Conservation (phyloP, 1,284 basidiomycete species). For the Boletus semigastroideus region DNA sequence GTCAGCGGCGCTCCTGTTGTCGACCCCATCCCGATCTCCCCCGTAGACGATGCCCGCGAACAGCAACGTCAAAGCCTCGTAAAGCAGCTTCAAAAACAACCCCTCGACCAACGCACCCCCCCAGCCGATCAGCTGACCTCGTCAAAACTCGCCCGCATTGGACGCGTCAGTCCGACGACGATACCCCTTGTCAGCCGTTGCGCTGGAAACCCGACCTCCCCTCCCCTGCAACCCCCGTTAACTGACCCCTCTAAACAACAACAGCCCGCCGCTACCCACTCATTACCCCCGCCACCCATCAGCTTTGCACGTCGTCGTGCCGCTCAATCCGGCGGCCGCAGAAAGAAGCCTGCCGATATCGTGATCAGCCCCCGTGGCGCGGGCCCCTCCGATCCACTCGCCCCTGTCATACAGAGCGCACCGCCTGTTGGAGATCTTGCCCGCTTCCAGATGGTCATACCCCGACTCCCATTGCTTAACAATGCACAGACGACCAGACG, state of each 20-base stretch:
- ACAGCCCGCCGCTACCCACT: conserved; percentile 19
- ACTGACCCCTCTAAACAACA: conserved; percentile 21
- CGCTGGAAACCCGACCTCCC: conserved; percentile 27
- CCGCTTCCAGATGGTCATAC: conserved; percentile 60
- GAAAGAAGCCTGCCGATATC: conserved; percentile 75
- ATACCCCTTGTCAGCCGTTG: conserved; percentile 25
- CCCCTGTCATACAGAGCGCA: conserved; percentile 70
- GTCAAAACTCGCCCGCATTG: conserved; percentile 28
- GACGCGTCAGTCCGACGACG: conserved; percentile 40
- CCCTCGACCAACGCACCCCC: conserved; percentile 59
- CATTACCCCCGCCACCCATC: conserved; percentile 64
- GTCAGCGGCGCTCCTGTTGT: conserved; percentile 51
- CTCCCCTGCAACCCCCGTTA: conserved; percentile 26
- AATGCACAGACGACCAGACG: conserved; percentile 44
- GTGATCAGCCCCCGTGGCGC: conserved; percentile 67
- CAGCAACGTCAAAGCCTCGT: conserved; percentile 62
- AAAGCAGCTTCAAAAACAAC: conserved; percentile 68
- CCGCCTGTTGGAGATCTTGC: conserved; percentile 55
- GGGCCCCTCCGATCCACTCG: conserved; percentile 52
- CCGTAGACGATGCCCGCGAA: conserved; percentile 64
- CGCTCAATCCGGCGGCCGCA: conserved; percentile 52
- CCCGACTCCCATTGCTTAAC: conserved; percentile 58
- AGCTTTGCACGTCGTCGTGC: conserved; percentile 73
- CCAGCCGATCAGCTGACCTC: conserved; percentile 32
- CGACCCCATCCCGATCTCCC: conserved; percentile 56